Conservation (phyloP, 345 rosid species). For the Corchorus capsularis region DNA sequence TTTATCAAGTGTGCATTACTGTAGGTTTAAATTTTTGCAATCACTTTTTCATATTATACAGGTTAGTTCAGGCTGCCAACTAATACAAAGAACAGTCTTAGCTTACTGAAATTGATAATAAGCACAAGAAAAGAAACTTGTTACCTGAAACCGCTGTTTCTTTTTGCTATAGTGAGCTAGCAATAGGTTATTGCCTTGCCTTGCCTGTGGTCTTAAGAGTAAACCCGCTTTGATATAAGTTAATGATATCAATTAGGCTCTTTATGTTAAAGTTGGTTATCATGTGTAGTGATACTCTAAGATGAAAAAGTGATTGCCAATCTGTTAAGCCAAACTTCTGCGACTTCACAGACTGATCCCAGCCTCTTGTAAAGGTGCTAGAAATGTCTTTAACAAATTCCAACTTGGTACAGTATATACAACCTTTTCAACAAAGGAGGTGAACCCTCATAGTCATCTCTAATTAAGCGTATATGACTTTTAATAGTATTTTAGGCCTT, state of each 20-base stretch:
- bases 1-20: neutral
- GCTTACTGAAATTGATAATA: neutral
- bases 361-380: neutral
- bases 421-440: neutral
- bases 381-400: neutral
- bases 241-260: neutral
- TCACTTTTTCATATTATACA: neutral
- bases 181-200: neutral
- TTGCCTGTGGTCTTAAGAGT: neutral
- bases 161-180: neutral
- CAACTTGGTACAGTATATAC: neutral
- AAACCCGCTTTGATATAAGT: neutral
- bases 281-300: neutral
- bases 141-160: neutral
- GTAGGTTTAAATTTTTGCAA: neutral
- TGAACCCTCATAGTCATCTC: slow-evolving; percentile 3
- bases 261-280: slow-evolving; percentile 10
- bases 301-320: neutral
- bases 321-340: neutral
- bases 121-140: neutral
- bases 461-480: neutral
- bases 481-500: neutral
- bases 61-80: neutral
- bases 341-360: neutral
- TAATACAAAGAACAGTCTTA: neutral